Base-by-base conservation (phyloP, 2,329 filamentous ascomycete genomes). In the Paecilomyces niveus region DNA sequence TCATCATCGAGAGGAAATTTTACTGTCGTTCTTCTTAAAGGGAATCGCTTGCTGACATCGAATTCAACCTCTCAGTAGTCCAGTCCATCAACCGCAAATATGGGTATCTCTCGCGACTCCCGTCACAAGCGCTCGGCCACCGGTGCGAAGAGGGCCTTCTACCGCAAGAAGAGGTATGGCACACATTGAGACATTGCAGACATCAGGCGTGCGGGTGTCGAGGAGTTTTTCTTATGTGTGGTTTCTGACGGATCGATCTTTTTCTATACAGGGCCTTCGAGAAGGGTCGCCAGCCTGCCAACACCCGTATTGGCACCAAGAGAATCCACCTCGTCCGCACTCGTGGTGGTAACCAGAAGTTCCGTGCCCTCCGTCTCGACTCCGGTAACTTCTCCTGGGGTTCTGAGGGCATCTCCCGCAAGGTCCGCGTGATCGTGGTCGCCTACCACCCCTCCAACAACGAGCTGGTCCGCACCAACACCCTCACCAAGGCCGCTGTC, bases 401-500 rank as follows among this genome's bases (percentile, higher is more conserved):
- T 75, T 97, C 92, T 69, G 94, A 99, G 86, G 92, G 93, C 76
- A 85, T 92, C 81, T 90, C 93, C 82, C 93, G 94, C 88, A 99
- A 99, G 89, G 92, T 90, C 81, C 94, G 95, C 85, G 90, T 99
- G 80, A 97, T 99, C 80, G 92, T 85, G 75, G 95, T 99, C 82
- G 89, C 88, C 78, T 99, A 92, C 90, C 95, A 99, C 83, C 95
- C 94, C 65, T 97, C 93, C 80, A 99, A 99, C 92, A 99, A 99
- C 91, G 94, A 99, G 85, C 87, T 99, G 72, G 92, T 99, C 85
- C 94, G 94, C 78, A 99, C 94, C 82, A 99, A 99, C 89, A 97
- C 94, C 84, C 87, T 99, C 79, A 99, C 94, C 86, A 95, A 92
- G 84, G 91, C 91, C 77, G 94, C 94, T 83, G 90, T 99, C 76